phyloP scores from a whole-genome alignment of 805 yeast genomes.

The Schizosaccharomyces japonicus region DNA sequence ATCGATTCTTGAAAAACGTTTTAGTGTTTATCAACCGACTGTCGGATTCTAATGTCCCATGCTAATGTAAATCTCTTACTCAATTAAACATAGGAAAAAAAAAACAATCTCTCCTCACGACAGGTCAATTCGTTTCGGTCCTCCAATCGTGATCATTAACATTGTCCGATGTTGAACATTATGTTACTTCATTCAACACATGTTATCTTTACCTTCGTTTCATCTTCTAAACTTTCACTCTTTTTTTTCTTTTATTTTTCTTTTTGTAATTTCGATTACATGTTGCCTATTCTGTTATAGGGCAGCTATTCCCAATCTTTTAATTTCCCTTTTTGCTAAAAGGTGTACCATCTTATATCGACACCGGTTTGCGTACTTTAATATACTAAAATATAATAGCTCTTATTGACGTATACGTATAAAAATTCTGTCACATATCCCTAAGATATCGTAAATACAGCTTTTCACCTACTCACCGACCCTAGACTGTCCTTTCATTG shows the following conservation, averaged over 20 bases:
- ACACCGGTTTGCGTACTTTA: too few relatives aligned
- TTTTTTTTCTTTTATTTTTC: not conserved
- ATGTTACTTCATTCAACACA: not conserved
- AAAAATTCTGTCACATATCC: not conserved
- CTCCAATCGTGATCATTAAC: not conserved
- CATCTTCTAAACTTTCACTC: not conserved
- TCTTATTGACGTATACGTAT: not conserved
- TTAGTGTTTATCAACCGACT: too few relatives aligned
- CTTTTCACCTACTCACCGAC: too few relatives aligned
- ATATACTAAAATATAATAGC: not conserved
- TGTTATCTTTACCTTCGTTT: not conserved
- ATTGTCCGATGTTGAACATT: not conserved
- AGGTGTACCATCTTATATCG: too few relatives aligned
- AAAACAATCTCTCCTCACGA: not conserved
- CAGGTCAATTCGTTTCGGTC: not conserved
- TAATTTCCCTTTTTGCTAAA: too few relatives aligned
- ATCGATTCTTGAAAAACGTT: too few relatives aligned
- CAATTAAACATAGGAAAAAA: not conserved
- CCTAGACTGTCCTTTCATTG: too few relatives aligned
- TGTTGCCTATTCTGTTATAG: conserved; percentile 7
- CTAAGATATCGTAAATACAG: not conserved
- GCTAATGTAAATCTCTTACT: not conserved
- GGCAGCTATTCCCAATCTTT: conserved; percentile 11
- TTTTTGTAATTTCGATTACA: conserved; percentile 5
- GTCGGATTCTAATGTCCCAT: too few relatives aligned